A percentile compares a stretch with the other conserved stretches of the same genome.
These are phyloP conservation scores for Yarrowia deformans DNA, from an alignment of 805 yeast species.

Conservation along the genomic window DNA sequence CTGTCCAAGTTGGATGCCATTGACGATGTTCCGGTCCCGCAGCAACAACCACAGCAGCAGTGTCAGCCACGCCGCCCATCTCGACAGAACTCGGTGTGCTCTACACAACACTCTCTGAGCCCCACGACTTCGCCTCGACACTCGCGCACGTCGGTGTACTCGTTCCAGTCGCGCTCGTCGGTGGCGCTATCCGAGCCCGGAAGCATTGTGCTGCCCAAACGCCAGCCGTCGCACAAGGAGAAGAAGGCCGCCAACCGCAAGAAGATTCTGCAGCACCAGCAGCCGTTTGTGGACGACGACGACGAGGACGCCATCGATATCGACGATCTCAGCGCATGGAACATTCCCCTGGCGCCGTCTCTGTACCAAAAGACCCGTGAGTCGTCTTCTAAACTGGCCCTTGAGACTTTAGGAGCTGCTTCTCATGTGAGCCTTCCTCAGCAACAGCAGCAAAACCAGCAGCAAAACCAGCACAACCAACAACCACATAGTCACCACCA, in stretches of 20 bases:
- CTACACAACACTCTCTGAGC: neutral
- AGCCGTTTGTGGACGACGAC: conserved; percentile 46
- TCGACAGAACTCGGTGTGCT: conserved; percentile 16
- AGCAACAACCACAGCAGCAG: neutral
- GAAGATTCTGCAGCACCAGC: conserved; percentile 9
- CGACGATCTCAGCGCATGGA: conserved; percentile 61
- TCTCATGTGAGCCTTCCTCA: conserved; percentile 17
- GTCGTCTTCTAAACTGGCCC: conserved; percentile 26
- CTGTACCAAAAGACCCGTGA: conserved; percentile 50
- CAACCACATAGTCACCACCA: neutral
- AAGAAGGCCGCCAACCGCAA: conserved; percentile 17
- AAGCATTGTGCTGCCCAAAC: conserved; percentile 13
- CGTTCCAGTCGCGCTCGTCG: conserved; percentile 35
- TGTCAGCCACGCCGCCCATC: neutral
- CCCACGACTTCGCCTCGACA: conserved; percentile 26
- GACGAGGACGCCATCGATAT: conserved; percentile 64
- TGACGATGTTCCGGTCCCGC: conserved; percentile 14
- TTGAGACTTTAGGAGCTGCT: conserved; percentile 28
- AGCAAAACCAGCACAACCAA: too few species aligned
- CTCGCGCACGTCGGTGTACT: conserved; percentile 34
- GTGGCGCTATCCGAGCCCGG: conserved; percentile 5
- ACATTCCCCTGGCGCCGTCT: conserved; percentile 70
- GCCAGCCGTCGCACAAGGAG: conserved; percentile 7
- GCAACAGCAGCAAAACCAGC: neutral
- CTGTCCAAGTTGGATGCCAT: conserved; percentile 21